phyloP scores from a whole-genome alignment of 2,329 filamentous ascomycete genomes.

The Ramularia collo-cygni region DNA sequence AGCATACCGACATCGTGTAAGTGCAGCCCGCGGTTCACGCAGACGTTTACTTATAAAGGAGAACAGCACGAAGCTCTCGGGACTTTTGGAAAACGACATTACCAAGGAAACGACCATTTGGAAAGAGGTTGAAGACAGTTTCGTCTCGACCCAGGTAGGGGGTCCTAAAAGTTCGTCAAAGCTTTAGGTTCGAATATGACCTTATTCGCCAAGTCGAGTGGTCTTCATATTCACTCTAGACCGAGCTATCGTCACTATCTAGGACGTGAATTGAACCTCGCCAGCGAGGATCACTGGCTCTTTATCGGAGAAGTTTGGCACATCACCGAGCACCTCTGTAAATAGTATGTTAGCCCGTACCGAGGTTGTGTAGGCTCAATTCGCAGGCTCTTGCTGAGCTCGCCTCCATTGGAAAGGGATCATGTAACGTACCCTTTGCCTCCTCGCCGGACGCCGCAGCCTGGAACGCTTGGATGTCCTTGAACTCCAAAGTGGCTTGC shows the following conservation, averaged over 20 bases:
- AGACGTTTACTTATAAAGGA: neutral
- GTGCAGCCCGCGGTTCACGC: constrained; percentile 1
- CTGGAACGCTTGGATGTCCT: constrained; percentile 23
- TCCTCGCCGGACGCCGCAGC: constrained; percentile 19
- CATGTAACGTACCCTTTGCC: constrained; percentile 7
- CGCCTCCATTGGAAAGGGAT: too few relatives aligned
- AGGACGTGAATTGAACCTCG: constrained; percentile 17
- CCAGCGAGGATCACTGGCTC: constrained; percentile 29
- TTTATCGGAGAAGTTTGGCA: constrained; percentile 32
- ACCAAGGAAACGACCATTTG: constrained; percentile 19
- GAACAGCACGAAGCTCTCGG: constrained; percentile 17
- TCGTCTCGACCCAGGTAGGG: constrained; percentile 13
- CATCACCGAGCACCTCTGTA: constrained; percentile 25
- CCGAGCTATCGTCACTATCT: neutral
- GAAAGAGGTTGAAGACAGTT: constrained; percentile 26
- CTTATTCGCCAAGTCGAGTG: neutral
- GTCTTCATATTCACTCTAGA: neutral
- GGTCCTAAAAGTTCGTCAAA: constrained; percentile 3
- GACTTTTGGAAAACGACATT: constrained; percentile 12
- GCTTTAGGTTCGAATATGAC: constrained; percentile 1
- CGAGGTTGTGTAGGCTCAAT: too few relatives aligned
- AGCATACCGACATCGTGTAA: constrained; percentile 21
- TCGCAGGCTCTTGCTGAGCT: too few relatives aligned
- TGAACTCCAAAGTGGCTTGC: constrained; percentile 30
- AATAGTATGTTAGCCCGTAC: too few relatives aligned